Evolutionary conservation across 1,284 basidiomycete species (phyloP).

Genomic region (Cutaneotrichosporon arboriforme): DNA sequence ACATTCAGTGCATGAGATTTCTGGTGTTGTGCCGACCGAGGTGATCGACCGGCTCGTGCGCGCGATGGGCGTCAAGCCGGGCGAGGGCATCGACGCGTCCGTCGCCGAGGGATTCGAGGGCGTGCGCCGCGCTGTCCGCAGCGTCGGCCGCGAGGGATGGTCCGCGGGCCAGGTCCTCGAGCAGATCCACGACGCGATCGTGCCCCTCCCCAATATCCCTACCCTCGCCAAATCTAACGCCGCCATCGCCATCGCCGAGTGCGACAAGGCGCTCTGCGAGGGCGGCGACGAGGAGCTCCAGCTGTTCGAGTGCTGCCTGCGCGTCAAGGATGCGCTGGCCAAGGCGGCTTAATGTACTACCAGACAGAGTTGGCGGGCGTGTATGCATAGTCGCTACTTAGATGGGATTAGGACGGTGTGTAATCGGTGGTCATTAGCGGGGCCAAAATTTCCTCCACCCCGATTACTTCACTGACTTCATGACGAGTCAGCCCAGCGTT

Average conservation of each 20-base stretch:
- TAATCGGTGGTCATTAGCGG: too few species aligned
- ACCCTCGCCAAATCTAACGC: slow-evolving; percentile 76
- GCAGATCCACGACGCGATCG: slow-evolving; percentile 90
- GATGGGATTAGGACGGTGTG: not conserved
- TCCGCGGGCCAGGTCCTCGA: slow-evolving; percentile 83
- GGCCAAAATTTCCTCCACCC: not conserved
- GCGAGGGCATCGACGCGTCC: slow-evolving; percentile 53
- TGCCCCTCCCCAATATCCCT: slow-evolving; percentile 72
- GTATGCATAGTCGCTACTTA: not conserved
- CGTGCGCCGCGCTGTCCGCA: slow-evolving; percentile 67
- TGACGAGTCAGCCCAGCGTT: not conserved
- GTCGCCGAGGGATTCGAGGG: slow-evolving; percentile 60
- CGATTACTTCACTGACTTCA: not conserved
- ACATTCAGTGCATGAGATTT: slow-evolving; percentile 82
- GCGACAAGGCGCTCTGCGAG: slow-evolving; percentile 92
- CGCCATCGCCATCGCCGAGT: slow-evolving; percentile 82
- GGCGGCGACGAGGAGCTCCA: slow-evolving; percentile 98
- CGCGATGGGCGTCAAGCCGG: slow-evolving; percentile 68
- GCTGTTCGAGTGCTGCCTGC: slow-evolving; percentile 78
- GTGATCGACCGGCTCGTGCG: slow-evolving; percentile 66
- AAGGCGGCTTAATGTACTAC: slow-evolving; percentile 8
- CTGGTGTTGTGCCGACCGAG: slow-evolving; percentile 79
- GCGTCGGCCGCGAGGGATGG: slow-evolving; percentile 80
- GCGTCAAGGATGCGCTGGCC: slow-evolving; percentile 62
- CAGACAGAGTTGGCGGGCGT: not conserved